Percentiles rank a stretch among this genome's conserved stretches.
Conservation (phyloP, 495 filamentous ascomycete genomes). For the Penicillium canariense region DNA sequence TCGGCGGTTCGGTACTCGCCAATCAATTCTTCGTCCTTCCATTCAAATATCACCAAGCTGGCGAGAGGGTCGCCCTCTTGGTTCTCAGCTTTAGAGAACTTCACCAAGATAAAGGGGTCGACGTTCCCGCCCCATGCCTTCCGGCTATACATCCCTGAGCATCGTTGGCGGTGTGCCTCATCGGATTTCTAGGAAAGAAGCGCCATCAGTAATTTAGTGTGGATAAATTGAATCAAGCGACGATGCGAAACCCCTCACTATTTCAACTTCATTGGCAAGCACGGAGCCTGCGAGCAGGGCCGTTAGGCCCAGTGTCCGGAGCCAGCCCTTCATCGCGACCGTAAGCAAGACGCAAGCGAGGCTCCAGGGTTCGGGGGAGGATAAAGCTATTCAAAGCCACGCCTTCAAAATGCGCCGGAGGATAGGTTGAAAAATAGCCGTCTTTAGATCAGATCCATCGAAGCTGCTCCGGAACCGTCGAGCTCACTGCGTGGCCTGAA, state of each 20-base stretch:
- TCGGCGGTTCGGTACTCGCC: conserved; percentile 48
- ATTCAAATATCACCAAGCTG: conserved; percentile 91
- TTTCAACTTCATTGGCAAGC: conserved; percentile 61
- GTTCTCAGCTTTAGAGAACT: conserved; percentile 63
- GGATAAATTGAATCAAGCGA: background rate
- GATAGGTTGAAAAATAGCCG: conserved; percentile 4
- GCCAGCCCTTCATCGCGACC: conserved; percentile 54
- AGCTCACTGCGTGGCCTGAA: conserved; percentile 23
- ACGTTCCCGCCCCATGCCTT: conserved; percentile 84
- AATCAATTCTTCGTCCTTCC: conserved; percentile 76
- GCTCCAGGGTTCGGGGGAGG: conserved; percentile 26
- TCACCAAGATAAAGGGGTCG: conserved; percentile 84
- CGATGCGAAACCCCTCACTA: conserved; percentile 45
- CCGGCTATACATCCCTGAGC: conserved; percentile 94
- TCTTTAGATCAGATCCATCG: conserved; percentile 5
- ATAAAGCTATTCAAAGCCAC: conserved; percentile 7
- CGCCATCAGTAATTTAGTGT: conserved; percentile 11
- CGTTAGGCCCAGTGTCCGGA: conserved; percentile 47
- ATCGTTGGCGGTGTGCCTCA: conserved; percentile 77
- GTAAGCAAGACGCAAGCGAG: conserved; percentile 26
- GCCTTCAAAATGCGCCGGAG: conserved; percentile 15
- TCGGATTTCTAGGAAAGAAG: conserved; percentile 60
- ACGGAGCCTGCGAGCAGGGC: conserved; percentile 51
- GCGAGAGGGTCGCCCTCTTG: conserved; percentile 67
- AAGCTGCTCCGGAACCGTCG: conserved; percentile 23